Percentiles rank a stretch among this genome's conserved stretches.
Conservation (phyloP, 306 rosid genomes). For the Calophaca sinica region DNA sequence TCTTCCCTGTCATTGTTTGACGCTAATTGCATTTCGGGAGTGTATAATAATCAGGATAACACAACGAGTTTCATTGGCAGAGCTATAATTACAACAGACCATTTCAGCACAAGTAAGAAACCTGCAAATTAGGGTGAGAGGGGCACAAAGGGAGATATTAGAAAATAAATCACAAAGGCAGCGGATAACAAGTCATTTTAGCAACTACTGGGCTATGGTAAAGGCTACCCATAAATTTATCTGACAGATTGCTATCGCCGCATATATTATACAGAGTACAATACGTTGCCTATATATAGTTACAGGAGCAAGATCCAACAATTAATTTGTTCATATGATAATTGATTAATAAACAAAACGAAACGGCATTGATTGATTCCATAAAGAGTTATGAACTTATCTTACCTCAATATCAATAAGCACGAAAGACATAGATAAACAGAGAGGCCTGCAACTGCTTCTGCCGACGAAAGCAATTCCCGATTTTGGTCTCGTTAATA, state of each 20-base stretch:
- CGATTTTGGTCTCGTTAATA: slow-evolving; percentile 39
- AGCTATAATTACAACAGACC: slow-evolving; percentile 58
- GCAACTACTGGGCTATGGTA: not conserved
- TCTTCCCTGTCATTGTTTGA: slow-evolving; percentile 67
- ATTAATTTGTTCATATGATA: not conserved
- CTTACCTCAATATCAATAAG: slow-evolving; percentile 32
- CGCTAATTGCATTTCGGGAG: slow-evolving; percentile 81
- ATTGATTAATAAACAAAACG: not conserved
- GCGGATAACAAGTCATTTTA: not conserved
- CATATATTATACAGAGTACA: no score
- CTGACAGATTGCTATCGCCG: not conserved
- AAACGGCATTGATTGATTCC: not conserved
- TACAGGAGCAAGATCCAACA: not conserved
- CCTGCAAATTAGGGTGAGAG: slow-evolving; percentile 55
- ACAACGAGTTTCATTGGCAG: slow-evolving; percentile 58
- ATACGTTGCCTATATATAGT: not conserved
- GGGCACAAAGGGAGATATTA: slow-evolving; percentile 2
- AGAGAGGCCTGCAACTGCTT: not conserved
- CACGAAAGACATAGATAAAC: not conserved
- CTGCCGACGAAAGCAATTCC: slow-evolving; percentile 16
- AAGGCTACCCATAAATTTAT: not conserved
- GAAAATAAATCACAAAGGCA: not conserved
- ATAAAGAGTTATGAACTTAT: not conserved
- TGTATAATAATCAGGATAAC: slow-evolving; percentile 57
- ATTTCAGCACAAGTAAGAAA: slow-evolving; percentile 61